Percentiles rank a stretch among this genome's conserved stretches.
These are phyloP conservation scores for Clarkia xantiana DNA, from an alignment of 345 rosid genomes.

Conservation along the genomic window DNA sequence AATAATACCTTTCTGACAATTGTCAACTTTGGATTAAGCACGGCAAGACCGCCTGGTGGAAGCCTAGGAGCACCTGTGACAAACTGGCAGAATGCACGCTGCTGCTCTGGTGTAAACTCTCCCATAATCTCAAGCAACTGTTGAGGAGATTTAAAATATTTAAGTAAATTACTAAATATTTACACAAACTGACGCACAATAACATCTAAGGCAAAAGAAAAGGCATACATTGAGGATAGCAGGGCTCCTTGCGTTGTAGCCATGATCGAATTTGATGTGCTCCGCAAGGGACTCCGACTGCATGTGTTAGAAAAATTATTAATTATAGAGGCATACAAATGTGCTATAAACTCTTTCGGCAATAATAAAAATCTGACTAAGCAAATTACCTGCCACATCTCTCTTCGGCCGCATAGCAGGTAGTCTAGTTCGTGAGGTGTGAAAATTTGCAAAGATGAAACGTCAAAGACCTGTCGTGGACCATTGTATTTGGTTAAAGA, in stretches of 20 bases:
- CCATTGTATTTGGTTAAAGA: no score
- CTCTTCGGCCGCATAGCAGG: constrained; percentile 92
- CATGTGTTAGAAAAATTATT: background rate
- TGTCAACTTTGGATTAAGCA: constrained; percentile 84
- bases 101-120: constrained; percentile 88
- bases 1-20: constrained; percentile 86
- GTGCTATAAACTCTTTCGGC: background rate
- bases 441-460: constrained; percentile 84
- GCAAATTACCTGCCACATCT: constrained; percentile 80
- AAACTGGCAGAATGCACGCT: constrained; percentile 94
- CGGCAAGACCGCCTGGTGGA: constrained; percentile 97
- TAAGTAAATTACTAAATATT: no score
- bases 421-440: constrained; percentile 78
- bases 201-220: constrained; percentile 1
- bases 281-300: constrained; percentile 85
- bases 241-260: constrained; percentile 93
- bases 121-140: constrained; percentile 98
- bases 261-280: constrained; percentile 96
- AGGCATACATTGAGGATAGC: constrained; percentile 60
- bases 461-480: constrained; percentile 69
- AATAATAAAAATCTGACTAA: background rate
- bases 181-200: background rate
- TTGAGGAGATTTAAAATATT: constrained; percentile 4
- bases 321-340: background rate
- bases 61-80: constrained; percentile 99